phyloP scores from a whole-genome alignment of 2,329 filamentous ascomycete genomes.

The Blumeriella jaapii region DNA sequence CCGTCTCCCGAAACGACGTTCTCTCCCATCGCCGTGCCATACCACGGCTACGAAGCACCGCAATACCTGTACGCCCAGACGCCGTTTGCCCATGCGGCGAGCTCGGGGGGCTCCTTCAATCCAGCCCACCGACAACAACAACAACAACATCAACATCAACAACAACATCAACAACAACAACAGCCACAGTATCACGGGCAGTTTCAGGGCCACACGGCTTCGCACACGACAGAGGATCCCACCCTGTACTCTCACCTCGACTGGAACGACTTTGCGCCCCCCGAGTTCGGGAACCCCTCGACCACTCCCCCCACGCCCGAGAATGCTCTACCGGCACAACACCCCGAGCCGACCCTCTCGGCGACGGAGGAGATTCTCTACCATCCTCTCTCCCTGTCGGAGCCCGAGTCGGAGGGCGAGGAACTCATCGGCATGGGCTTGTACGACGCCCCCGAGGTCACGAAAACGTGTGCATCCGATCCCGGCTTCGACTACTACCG shows the following conservation, averaged over 20 bases:
- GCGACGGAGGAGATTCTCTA: constrained; percentile 40
- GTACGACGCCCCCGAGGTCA: constrained; percentile 59
- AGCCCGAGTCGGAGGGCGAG: constrained; percentile 49
- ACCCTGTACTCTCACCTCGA: constrained; percentile 27
- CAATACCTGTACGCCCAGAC: constrained; percentile 14
- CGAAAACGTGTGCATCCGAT: constrained; percentile 30
- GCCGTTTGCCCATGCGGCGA: constrained; percentile 7
- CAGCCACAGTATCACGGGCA: constrained; percentile 6
- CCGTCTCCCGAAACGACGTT: constrained; percentile 44
- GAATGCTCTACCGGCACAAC: constrained; percentile 41
- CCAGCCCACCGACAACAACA: constrained; percentile 11
- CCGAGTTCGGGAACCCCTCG: constrained; percentile 32
- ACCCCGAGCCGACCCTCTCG: constrained; percentile 34
- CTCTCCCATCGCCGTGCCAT: constrained; percentile 42
- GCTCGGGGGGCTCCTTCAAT: constrained; percentile 8
- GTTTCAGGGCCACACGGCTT: constrained; percentile 9
- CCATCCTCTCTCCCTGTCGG: constrained; percentile 39
- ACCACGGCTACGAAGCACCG: constrained; percentile 23
- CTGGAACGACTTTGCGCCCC: constrained; percentile 37
- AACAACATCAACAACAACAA: constrained; percentile 8
- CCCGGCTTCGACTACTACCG: constrained; percentile 42
- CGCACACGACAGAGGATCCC: constrained; percentile 16
- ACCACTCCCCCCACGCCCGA: constrained; percentile 50
- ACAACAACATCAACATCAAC: constrained; percentile 8
- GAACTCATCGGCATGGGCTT: constrained; percentile 74